phyloP scores from a whole-genome alignment of 23 red algal species.

The Gracilaria caudata region DNA sequence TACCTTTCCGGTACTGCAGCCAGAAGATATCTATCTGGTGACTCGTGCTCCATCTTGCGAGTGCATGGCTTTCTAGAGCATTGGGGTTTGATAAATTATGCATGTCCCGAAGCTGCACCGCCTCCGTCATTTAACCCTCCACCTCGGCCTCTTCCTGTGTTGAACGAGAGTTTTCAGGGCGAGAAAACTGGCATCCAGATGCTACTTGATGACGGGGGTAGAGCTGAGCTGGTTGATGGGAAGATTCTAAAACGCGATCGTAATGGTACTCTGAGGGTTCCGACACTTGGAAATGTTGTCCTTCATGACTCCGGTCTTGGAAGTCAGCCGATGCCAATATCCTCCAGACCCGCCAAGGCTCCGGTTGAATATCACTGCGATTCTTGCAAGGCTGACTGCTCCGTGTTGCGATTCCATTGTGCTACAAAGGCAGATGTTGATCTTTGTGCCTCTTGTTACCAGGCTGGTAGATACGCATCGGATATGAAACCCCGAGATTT shows the following conservation, averaged over 20 bases:
- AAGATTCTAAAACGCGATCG: conserved; percentile 47
- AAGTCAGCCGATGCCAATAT: conserved; percentile 5
- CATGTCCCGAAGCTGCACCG: conserved; percentile 58
- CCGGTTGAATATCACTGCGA: conserved; percentile 91
- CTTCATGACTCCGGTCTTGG: conserved; percentile 19
- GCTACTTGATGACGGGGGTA: conserved; percentile 46
- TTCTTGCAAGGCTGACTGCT: conserved; percentile 89
- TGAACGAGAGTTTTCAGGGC: background rate
- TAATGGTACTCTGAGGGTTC: background rate
- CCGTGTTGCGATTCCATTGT: conserved; percentile 83
- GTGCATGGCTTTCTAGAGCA: conserved; percentile 98
- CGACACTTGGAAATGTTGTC: conserved; percentile 9
- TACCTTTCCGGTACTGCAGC: conserved; percentile 88
- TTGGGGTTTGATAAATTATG: conserved; percentile 99
- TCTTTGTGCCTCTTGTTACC: conserved; percentile 83
- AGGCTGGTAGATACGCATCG: conserved; percentile 66
- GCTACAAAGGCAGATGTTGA: conserved; percentile 89
- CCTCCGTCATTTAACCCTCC: conserved; percentile 56
- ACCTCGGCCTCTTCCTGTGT: conserved; percentile 46
- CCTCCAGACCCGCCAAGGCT: conserved; percentile 8
- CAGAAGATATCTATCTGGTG: conserved; percentile 85
- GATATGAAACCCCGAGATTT: conserved; percentile 88
- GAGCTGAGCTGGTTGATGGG: conserved; percentile 28
- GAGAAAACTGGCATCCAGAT: conserved; percentile 26
- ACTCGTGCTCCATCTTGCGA: conserved; percentile 84